Conservation (phyloP, 768 basidiomycete genomes). For the Auricularia sp. region DNA sequence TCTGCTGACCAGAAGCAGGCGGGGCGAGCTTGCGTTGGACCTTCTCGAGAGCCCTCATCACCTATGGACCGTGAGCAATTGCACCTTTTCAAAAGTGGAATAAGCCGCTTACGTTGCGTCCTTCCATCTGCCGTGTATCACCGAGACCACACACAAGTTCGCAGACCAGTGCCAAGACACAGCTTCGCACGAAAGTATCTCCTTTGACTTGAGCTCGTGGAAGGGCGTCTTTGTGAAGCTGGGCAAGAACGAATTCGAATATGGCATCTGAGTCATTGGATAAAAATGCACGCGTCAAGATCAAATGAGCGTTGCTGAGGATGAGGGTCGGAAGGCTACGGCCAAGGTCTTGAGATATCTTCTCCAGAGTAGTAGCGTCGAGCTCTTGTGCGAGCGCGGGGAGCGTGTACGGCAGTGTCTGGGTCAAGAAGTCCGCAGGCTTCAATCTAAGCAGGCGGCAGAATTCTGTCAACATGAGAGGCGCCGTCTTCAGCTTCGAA, state of each 20-base stretch:
- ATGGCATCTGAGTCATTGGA: conserved; percentile 49
- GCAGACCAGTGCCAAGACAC: conserved; percentile 57
- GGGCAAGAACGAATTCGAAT: conserved; percentile 48
- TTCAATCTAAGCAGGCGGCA: conserved; percentile 58
- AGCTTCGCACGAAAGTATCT: conserved; percentile 46
- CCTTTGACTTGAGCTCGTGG: conserved; percentile 23
- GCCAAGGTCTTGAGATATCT: conserved; percentile 45
- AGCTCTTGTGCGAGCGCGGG: conserved; percentile 59
- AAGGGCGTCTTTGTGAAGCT: conserved; percentile 40
- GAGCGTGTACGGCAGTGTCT: conserved; percentile 53
- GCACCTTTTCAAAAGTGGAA: not conserved
- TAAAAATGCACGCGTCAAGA: conserved; percentile 60
- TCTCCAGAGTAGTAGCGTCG: conserved; percentile 47
- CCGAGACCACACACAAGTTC: conserved; percentile 73
- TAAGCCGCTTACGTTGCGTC: conserved; percentile 31
- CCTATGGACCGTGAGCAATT: conserved; percentile 26
- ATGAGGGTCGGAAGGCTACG: conserved; percentile 39
- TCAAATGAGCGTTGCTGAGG: conserved; percentile 43
- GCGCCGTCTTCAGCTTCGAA: conserved; percentile 45
- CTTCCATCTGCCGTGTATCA: conserved; percentile 42
- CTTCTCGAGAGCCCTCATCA: conserved; percentile 33
- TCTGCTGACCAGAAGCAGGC: conserved; percentile 11
- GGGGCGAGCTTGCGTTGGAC: conserved; percentile 26
- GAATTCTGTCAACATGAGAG: conserved; percentile 46
- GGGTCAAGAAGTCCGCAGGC: conserved; percentile 49